phyloP scores from a whole-genome alignment of 129 eudicot species.

The Tanacetum coccineum region DNA sequence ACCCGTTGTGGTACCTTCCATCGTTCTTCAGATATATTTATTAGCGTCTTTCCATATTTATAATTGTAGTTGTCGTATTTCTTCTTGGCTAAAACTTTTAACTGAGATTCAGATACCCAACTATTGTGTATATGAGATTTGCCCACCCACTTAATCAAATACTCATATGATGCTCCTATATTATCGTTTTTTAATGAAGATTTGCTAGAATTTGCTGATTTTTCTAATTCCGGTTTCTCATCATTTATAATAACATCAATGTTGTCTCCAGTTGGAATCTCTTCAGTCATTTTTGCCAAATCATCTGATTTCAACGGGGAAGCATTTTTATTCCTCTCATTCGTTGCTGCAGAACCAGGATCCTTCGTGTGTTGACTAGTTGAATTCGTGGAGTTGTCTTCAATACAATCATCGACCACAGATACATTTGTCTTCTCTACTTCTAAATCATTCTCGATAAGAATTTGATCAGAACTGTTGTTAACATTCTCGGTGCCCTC shows the following conservation, averaged over 20 bases:
- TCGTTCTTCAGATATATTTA: slow-evolving; percentile 67
- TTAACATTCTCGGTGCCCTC: slow-evolving; percentile 21
- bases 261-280: slow-evolving; percentile 23
- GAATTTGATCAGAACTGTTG: slow-evolving; percentile 22
- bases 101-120: slow-evolving; percentile 82
- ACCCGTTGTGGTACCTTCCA: slow-evolving; percentile 94
- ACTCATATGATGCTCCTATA: slow-evolving; percentile 49
- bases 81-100: slow-evolving; percentile 70
- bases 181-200: slow-evolving; percentile 32
- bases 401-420: slow-evolving; percentile 35
- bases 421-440: slow-evolving; percentile 38
- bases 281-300: slow-evolving; percentile 13
- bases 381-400: slow-evolving; percentile 31
- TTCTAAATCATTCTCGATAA: slow-evolving; percentile 11
- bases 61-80: slow-evolving; percentile 84
- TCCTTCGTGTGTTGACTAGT: slow-evolving; percentile 12
- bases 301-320: slow-evolving; percentile 23
- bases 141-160: slow-evolving; percentile 90
- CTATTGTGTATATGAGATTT: slow-evolving; percentile 81
- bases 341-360: slow-evolving; percentile 23
- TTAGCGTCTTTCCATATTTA: slow-evolving; percentile 62
- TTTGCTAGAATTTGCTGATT: slow-evolving; percentile 8
- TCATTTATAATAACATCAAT: slow-evolving; percentile 26
- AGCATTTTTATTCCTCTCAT: slow-evolving; percentile 28
- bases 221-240: slow-evolving; percentile 23